Percentiles rank a stretch among this genome's conserved stretches.
These are phyloP conservation scores for Penicillium coffeae DNA, from an alignment of 495 filamentous ascomycete species.

Conservation along the genomic window DNA sequence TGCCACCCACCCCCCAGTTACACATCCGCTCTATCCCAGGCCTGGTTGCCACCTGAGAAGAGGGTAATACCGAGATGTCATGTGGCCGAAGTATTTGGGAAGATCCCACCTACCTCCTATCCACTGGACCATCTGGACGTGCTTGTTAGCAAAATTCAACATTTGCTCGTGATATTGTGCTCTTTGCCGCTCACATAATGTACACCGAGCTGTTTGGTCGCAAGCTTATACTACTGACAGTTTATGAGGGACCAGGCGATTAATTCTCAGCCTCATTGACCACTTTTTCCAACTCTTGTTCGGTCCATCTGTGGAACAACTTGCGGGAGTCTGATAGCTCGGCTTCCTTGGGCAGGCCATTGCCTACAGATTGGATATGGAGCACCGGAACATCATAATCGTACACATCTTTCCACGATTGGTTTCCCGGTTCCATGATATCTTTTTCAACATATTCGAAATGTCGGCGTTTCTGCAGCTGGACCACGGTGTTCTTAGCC, in stretches of 20 bases:
- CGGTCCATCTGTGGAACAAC: constrained; percentile 79
- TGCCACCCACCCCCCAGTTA: no score
- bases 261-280: constrained; percentile 60
- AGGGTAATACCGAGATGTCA: no score
- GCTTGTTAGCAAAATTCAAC: no score
- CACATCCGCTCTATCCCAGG: no score
- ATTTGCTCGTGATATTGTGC: no score
- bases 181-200: not conserved
- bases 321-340: constrained; percentile 58
- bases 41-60: no score
- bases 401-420: constrained; percentile 74
- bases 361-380: constrained; percentile 53
- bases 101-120: no score
- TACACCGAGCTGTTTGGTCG: not conserved
- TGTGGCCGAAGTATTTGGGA: no score
- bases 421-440: constrained; percentile 62
- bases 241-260: no score
- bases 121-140: no score
- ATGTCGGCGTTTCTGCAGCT: constrained; percentile 61
- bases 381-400: constrained; percentile 91
- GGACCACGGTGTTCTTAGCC: constrained; percentile 66
- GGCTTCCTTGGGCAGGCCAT: constrained; percentile 19
- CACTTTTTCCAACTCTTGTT: constrained; percentile 62
- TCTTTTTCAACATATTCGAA: constrained; percentile 80
- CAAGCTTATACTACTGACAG: no score